Evolutionary conservation across 495 filamentous ascomycete genomes (phyloP).

Genomic region (Podospora fimiseda): DNA sequence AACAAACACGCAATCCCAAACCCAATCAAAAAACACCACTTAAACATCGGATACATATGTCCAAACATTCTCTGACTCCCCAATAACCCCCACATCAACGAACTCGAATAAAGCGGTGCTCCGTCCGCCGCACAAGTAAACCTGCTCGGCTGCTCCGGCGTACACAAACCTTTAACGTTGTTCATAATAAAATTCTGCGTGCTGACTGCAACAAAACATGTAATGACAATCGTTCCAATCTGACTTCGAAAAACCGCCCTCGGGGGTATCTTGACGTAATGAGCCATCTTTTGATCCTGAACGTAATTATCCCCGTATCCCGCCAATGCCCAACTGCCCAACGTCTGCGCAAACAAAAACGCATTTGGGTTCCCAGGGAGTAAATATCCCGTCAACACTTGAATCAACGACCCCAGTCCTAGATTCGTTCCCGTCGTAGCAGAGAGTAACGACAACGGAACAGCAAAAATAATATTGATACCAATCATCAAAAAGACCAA

Average conservation of each 20-base stretch:
- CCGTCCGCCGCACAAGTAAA: constrained; percentile 32
- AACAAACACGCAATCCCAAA: constrained; percentile 26
- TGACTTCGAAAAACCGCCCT: constrained; percentile 26
- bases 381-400: constrained; percentile 30
- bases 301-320: constrained; percentile 31
- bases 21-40: constrained; percentile 38
- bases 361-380: constrained; percentile 31
- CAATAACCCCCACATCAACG: constrained; percentile 32
- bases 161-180: constrained; percentile 26
- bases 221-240: constrained; percentile 30
- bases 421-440: constrained; percentile 34
- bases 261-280: constrained; percentile 29
- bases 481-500: constrained; percentile 31
- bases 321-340: constrained; percentile 29
- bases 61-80: constrained; percentile 36
- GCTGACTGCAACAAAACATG: constrained; percentile 27
- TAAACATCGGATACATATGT: constrained; percentile 30
- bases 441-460: constrained; percentile 31
- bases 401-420: constrained; percentile 26
- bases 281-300: constrained; percentile 36
- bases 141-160: constrained; percentile 21
- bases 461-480: constrained; percentile 33
- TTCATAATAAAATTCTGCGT: constrained; percentile 28
- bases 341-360: constrained; percentile 28
- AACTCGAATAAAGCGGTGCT: constrained; percentile 25